phyloP scores from a whole-genome alignment of 352 stramenopile genomes.

The Globisporangium viniferum region DNA sequence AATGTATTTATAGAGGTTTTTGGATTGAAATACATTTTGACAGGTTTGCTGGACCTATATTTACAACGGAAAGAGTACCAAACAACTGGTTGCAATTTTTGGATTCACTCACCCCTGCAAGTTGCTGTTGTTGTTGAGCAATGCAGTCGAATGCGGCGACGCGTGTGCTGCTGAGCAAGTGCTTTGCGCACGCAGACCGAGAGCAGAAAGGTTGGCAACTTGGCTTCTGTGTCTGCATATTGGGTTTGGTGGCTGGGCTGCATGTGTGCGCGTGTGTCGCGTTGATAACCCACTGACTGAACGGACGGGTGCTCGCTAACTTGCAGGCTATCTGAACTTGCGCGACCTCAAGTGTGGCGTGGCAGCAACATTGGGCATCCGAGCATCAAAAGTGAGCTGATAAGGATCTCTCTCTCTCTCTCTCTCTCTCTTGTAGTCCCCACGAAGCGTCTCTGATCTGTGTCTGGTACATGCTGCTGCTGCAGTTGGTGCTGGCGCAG shows the following conservation, averaged over 20 bases:
- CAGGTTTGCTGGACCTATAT: background rate
- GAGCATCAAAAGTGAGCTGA: conserved; percentile 46
- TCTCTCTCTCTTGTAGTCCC: background rate
- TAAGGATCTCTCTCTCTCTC: background rate
- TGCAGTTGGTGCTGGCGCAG: conserved; percentile 56
- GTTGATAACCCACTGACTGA: background rate
- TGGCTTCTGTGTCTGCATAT: background rate
- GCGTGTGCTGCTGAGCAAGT: conserved; percentile 24
- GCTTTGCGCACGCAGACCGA: conserved; percentile 47
- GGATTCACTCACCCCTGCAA: background rate
- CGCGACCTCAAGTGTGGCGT: conserved; percentile 71
- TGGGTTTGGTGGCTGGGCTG: background rate
- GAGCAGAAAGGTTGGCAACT: conserved; percentile 30
- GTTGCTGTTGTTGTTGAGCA: background rate
- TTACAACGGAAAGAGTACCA: background rate
- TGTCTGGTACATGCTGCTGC: background rate
- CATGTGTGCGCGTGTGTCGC: background rate
- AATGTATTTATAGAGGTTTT: background rate
- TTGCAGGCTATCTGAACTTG: conserved; percentile 33
- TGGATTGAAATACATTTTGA: background rate
- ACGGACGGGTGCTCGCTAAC: background rate
- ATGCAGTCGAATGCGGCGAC: background rate
- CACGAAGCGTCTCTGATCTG: background rate
- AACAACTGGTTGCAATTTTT: background rate
- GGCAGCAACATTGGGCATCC: conserved; percentile 55